Conservation (phyloP, 2,329 filamentous ascomycete genomes). For the Penicillium digitatum region DNA sequence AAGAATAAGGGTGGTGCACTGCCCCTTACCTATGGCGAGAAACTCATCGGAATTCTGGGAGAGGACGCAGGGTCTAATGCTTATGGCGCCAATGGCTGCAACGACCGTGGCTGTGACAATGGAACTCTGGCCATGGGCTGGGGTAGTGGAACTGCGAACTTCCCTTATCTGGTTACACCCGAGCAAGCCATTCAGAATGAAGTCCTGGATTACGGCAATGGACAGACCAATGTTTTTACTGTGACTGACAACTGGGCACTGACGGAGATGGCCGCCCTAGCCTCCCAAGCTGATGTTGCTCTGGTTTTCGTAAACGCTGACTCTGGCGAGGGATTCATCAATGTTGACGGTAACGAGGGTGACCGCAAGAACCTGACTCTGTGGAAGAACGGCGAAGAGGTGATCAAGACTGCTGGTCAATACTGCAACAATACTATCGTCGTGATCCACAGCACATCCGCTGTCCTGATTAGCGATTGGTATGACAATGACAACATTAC, state of each 20-base stretch:
- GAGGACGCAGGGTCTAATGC: conserved; percentile 75
- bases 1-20: conserved; percentile 71
- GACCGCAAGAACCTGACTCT: conserved; percentile 91
- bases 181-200: conserved; percentile 62
- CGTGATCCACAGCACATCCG: conserved; percentile 79
- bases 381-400: conserved; percentile 74
- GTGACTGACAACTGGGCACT: conserved; percentile 58
- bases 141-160: conserved; percentile 58
- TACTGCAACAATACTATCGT: conserved; percentile 86
- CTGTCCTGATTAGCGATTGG: conserved; percentile 68
- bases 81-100: conserved; percentile 73
- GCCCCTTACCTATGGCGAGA: conserved; percentile 70
- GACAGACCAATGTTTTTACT: conserved; percentile 60
- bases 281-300: conserved; percentile 50
- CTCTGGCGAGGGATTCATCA: conserved; percentile 82
- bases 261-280: conserved; percentile 48
- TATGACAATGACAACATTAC: conserved; percentile 63
- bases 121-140: conserved; percentile 62
- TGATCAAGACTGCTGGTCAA: conserved; percentile 76
- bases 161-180: conserved; percentile 61
- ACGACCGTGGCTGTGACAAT: conserved; percentile 60
- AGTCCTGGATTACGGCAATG: conserved; percentile 52
- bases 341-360: conserved; percentile 74
- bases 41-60: conserved; percentile 72
- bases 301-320: conserved; percentile 89